Conservation (phyloP, 805 yeast genomes). For the Metschnikowia sp. region DNA sequence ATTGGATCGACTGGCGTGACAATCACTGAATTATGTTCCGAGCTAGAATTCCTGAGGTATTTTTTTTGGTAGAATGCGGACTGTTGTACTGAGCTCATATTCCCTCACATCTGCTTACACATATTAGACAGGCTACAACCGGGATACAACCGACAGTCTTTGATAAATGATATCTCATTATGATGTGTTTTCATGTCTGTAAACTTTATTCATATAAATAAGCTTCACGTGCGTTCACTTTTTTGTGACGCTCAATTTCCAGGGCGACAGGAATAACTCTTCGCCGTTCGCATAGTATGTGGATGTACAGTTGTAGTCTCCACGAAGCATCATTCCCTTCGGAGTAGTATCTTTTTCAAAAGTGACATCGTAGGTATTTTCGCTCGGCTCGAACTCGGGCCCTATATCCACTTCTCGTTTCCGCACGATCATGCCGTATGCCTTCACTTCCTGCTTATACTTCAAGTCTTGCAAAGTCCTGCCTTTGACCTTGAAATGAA, state of each 20-base stretch:
- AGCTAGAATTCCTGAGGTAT: too few species aligned
- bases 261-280: slow-evolving; percentile 25
- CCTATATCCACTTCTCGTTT: slow-evolving; percentile 31
- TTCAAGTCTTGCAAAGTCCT: slow-evolving; percentile 27
- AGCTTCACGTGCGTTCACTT: background rate
- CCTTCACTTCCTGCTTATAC: slow-evolving; percentile 36
- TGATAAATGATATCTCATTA: too few species aligned
- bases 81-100: too few species aligned
- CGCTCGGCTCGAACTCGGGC: slow-evolving; percentile 29
- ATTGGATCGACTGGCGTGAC: too few species aligned
- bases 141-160: too few species aligned
- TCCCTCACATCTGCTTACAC: too few species aligned
- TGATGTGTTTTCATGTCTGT: too few species aligned
- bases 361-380: slow-evolving; percentile 27
- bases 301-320: slow-evolving; percentile 28
- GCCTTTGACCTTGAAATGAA: slow-evolving; percentile 31
- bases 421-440: slow-evolving; percentile 33
- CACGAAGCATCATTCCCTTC: slow-evolving; percentile 38
- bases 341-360: slow-evolving; percentile 38
- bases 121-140: too few species aligned
- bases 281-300: slow-evolving; percentile 34
- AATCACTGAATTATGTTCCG: too few species aligned
- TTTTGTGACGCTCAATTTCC: slow-evolving; percentile 36
- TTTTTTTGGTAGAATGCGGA: too few species aligned
- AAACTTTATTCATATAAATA: too few species aligned